Evolutionary conservation across 768 basidiomycete genomes (phyloP), one percentile per base, ranked within the genome.

Genomic region (Naganishia vishniacii): DNA sequence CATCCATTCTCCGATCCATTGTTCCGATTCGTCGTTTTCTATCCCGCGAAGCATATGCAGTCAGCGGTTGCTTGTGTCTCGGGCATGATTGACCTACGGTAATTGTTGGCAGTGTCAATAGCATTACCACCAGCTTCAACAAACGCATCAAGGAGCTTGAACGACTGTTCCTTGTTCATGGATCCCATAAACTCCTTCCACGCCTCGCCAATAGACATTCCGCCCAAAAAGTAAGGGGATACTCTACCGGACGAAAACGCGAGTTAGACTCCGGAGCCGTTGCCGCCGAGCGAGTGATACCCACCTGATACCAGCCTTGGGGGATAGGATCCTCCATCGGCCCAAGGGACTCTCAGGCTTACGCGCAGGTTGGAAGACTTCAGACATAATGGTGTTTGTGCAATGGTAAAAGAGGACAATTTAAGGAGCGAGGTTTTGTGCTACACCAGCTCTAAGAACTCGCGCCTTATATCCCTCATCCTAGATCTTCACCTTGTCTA

Each of bases 1-100:
- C 53, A 79, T 78, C 82, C 82, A 83, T 67, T 83, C 81, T 6
- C 83, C 83, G 29, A 83, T 78, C 69, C 81, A 80, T 58, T 74
- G 68, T 70, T 88, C 85, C 4, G 83, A 84, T 16, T 80, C 72
- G 65, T 82, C 84, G 62, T 84, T 47, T 46, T 47, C 46, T 45
- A 18, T 18, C 1, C 4, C 18, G 25, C 4, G 20, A 4, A 8
- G 20, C 23, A 47, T 46, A 9, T 29, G 26, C 28, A 23, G 9
- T 15, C 1, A 37, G 0, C 15, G n/a, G n/a, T n/a, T 20, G 32
- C 13, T 56, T 20, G 15, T n/a, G 2, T 3, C 15, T 40, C 32
- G 23, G 32, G 2, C 7, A 20, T 9, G n/a, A 1, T 16, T 11
- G 8, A n/a, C 42, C 20, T 37, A 34, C 59, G 44, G 81, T 63